Conservation (phyloP, 140 eudicot species). For the Senecio squalidus region DNA sequence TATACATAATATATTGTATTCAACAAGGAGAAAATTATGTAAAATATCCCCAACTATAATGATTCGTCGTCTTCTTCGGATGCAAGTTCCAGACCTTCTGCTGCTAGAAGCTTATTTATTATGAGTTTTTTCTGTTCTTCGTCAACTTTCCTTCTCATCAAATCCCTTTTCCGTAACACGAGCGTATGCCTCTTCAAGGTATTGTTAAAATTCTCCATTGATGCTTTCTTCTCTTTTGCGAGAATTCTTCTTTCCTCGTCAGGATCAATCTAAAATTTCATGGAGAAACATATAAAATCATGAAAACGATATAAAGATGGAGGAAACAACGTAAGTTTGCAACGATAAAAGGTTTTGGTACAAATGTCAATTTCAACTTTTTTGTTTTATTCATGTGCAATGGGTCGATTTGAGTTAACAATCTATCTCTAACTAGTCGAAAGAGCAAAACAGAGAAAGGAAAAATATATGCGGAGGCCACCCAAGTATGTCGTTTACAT, state of each 20-base stretch:
- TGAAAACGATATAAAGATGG: not conserved
- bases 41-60: not conserved
- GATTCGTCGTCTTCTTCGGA: slow-evolving; percentile 55
- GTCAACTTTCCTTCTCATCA: slow-evolving; percentile 76
- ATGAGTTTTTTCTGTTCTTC: slow-evolving; percentile 66
- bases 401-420: too few species aligned
- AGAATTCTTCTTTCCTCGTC: slow-evolving; percentile 88
- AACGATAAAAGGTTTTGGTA: not conserved
- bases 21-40: not conserved
- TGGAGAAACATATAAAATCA: not conserved
- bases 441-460: too few species aligned
- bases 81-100: slow-evolving; percentile 93
- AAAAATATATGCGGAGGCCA: too few species aligned
- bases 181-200: slow-evolving; percentile 86
- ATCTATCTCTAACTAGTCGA: too few species aligned
- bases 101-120: slow-evolving; percentile 72
- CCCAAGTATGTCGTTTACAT: too few species aligned
- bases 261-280: slow-evolving; percentile 64
- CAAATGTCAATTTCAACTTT: not conserved
- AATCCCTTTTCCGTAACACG: slow-evolving; percentile 77
- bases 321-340: not conserved
- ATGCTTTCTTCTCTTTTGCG: slow-evolving; percentile 83
- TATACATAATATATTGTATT: slow-evolving; percentile 17
- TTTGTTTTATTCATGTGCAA: too few species aligned
- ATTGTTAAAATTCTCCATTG: slow-evolving; percentile 55